A percentile compares a stretch with the other conserved stretches of the same genome.
phyloP scores from a whole-genome alignment of 345 rosid genomes.

The Xanthoceras sorbifolium region DNA sequence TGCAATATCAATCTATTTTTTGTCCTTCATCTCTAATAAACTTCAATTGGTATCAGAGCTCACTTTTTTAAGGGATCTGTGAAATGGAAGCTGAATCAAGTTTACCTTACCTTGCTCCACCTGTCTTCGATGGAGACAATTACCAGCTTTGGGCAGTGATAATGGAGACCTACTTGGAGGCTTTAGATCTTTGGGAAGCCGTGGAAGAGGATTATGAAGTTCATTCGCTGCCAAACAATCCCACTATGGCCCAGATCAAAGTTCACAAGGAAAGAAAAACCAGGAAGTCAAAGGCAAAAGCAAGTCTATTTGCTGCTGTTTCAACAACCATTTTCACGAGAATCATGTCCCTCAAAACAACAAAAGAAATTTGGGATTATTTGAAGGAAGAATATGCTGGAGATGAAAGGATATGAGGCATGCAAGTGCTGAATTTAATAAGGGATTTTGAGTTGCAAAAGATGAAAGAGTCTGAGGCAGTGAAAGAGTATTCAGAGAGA shows the following conservation, averaged over 20 bases:
- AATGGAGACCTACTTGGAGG: no score
- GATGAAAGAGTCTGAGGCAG: constrained; percentile 12
- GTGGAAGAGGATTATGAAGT: no score
- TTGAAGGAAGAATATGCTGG: constrained; percentile 12
- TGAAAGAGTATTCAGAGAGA: constrained; percentile 14
- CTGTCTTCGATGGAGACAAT: no score
- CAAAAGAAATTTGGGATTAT: constrained; percentile 11
- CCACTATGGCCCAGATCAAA: constrained; percentile 1
- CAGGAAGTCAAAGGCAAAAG: constrained; percentile 16
- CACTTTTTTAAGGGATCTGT: no score
- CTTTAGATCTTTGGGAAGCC: no score
- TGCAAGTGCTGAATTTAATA: constrained; percentile 5
- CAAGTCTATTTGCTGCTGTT: neutral
- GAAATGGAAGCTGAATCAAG: no score
- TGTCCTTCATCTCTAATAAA: no score
- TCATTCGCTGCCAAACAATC: neutral
- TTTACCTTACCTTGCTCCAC: no score
- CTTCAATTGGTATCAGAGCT: no score
- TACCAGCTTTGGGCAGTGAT: no score
- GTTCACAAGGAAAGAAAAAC: constrained; percentile 6
- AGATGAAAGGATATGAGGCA: constrained; percentile 5
- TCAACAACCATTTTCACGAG: constrained; percentile 20
- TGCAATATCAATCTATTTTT: no score
- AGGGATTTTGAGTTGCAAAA: constrained; percentile 5
- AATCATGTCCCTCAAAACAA: neutral